phyloP scores from a whole-genome alignment of 2,329 filamentous ascomycete genomes.

The Fusarium haematococcum region DNA sequence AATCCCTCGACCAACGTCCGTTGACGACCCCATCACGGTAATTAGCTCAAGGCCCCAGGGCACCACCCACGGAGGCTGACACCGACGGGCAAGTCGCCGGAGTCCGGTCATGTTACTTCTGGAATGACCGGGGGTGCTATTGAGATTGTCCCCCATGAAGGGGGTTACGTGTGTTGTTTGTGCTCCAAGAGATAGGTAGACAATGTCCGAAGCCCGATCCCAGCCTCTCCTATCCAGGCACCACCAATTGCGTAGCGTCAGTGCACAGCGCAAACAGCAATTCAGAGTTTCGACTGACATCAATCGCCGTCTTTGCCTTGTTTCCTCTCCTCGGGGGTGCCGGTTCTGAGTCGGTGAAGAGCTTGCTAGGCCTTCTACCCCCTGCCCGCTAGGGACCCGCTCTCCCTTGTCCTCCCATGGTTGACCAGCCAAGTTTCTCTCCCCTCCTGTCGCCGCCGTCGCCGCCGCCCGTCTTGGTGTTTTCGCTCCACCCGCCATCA shows the following conservation, averaged over 20 bases:
- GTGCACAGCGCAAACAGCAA: neutral
- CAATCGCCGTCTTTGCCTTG: neutral
- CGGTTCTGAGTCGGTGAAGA: slow-evolving; percentile 3
- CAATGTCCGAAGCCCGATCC: neutral
- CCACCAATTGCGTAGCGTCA: neutral
- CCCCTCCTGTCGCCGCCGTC: slow-evolving; percentile 16
- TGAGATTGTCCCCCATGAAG: neutral
- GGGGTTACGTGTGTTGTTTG: neutral
- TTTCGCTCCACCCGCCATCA: slow-evolving; percentile 35
- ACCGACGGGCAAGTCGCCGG: neutral
- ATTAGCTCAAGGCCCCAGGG: neutral
- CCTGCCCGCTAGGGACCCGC: slow-evolving; percentile 15
- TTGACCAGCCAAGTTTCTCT: slow-evolving; percentile 13
- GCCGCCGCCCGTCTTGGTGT: slow-evolving; percentile 22
- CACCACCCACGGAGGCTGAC: slow-evolving; percentile 6
- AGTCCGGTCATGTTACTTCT: slow-evolving; percentile 3
- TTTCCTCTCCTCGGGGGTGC: neutral
- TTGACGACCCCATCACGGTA: neutral
- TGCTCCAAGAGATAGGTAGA: neutral
- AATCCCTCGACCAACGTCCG: neutral
- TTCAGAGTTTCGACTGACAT: neutral
- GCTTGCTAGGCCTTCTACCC: slow-evolving; percentile 4
- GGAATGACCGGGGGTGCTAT: neutral
- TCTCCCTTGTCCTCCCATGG: slow-evolving; percentile 12
- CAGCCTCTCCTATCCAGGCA: neutral